A percentile compares a stretch with the other conserved stretches of the same genome.
Evolutionary conservation across 345 rosid species (phyloP).

Genomic region (Euphorbia lathyris): DNA sequence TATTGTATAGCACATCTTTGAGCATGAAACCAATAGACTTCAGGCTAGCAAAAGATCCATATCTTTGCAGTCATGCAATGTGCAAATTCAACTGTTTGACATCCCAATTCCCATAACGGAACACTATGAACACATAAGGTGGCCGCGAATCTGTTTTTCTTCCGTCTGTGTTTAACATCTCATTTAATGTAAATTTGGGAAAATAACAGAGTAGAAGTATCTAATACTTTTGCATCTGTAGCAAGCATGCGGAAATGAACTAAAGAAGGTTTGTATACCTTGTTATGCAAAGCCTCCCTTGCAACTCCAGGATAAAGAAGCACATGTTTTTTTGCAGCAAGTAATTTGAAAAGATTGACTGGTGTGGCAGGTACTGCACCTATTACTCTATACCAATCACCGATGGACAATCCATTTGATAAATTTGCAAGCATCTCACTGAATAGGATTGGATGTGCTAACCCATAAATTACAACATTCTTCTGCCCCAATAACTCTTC

Average conservation of each 20-base stretch:
- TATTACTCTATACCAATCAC: constrained; percentile 60
- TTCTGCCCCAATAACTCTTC: constrained; percentile 64
- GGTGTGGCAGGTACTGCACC: constrained; percentile 70
- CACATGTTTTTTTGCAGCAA: constrained; percentile 56
- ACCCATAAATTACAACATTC: constrained; percentile 52
- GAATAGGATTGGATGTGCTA: constrained; percentile 67
- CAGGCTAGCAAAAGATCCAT: not conserved
- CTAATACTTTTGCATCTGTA: too few species aligned
- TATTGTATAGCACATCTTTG: not conserved
- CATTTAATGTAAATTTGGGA: too few species aligned
- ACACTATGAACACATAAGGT: not conserved
- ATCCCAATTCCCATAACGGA: not conserved
- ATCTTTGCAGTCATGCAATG: too few species aligned
- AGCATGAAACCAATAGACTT: not conserved
- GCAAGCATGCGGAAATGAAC: constrained; percentile 3
- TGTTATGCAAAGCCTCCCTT: constrained; percentile 78
- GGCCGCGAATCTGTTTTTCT: not conserved
- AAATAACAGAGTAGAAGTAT: too few species aligned
- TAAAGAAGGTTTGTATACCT: constrained; percentile 38
- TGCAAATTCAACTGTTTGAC: not conserved
- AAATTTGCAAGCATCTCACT: constrained; percentile 9
- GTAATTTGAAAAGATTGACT: constrained; percentile 59
- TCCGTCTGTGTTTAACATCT: not conserved
- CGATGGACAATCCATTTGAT: constrained; percentile 23
- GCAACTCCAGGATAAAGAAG: constrained; percentile 86